These are phyloP conservation scores for Mikania micrantha DNA, from an alignment of 129 eudicot genomes.

Conservation along the genomic window DNA sequence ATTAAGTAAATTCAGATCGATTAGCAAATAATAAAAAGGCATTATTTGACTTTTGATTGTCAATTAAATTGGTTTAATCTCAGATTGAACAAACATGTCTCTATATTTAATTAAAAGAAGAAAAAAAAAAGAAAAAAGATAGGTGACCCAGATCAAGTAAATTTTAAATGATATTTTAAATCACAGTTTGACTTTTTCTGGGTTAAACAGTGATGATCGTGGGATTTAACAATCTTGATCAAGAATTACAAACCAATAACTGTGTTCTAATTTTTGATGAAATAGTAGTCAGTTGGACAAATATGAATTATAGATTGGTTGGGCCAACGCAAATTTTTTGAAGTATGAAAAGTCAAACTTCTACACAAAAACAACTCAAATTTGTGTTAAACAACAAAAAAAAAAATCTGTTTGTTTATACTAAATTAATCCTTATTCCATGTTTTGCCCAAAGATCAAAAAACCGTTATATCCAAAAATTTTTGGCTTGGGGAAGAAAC, in stretches of 20 bases:
- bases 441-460: constrained; percentile 4
- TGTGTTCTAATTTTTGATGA: background rate
- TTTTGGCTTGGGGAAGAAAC: background rate
- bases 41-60: constrained; percentile 5
- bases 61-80: background rate
- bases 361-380: background rate
- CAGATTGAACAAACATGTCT: background rate
- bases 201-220: background rate
- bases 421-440: background rate
- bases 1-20: constrained; percentile 7
- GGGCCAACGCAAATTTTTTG: constrained; percentile 1
- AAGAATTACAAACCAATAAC: background rate
- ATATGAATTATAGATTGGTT: constrained; percentile 14
- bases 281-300: background rate
- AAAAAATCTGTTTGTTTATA: constrained; percentile 4
- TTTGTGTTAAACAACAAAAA: constrained; percentile 13
- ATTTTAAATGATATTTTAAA: background rate
- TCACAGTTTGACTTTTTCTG: constrained; percentile 1
- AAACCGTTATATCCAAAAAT: constrained; percentile 4
- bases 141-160: too few species aligned
- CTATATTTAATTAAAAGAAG: too few species aligned
- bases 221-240: constrained; percentile 4
- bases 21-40: background rate
- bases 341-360: constrained; percentile 17
- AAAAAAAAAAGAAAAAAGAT: too few species aligned